These are phyloP conservation scores for Fusarium veterinarium DNA, from an alignment of 2,329 filamentous ascomycete species.

Conservation along the genomic window DNA sequence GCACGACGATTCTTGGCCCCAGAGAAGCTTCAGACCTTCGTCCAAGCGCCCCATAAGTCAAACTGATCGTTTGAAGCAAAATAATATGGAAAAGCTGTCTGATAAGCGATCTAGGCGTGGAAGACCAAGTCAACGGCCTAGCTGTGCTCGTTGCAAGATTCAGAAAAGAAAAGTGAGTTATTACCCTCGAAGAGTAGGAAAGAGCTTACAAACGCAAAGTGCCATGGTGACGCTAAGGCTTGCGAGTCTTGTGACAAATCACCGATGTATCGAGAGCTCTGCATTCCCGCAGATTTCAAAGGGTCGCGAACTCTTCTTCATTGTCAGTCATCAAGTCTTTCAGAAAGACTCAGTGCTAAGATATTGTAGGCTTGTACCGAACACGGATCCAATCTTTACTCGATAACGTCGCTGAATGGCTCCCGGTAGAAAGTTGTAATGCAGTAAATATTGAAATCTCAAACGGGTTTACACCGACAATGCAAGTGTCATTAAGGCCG, in stretches of 20 bases:
- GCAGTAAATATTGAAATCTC: neutral
- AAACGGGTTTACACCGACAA: neutral
- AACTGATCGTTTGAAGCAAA: neutral
- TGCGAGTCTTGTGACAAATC: neutral
- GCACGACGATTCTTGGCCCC: neutral
- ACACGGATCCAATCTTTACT: neutral
- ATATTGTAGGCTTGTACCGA: neutral
- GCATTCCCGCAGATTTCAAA: neutral
- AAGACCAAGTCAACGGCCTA: neutral
- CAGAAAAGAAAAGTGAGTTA: neutral
- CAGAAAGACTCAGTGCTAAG: neutral
- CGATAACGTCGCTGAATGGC: neutral
- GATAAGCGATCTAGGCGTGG: neutral
- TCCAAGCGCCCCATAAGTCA: rapidly evolving
- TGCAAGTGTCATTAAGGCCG: neutral
- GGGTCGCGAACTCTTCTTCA: neutral
- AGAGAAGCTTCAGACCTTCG: rapidly evolving
- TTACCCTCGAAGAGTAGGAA: too few species aligned
- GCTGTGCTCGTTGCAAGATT: neutral
- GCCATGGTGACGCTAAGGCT: rapidly evolving
- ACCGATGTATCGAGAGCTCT: neutral
- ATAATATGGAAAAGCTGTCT: too few species aligned
- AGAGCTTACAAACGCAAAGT: neutral
- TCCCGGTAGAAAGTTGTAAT: rapidly evolving
- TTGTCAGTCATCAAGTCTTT: neutral